phyloP scores from a whole-genome alignment of 1,284 basidiomycete species.

The Tremellales sp. region DNA sequence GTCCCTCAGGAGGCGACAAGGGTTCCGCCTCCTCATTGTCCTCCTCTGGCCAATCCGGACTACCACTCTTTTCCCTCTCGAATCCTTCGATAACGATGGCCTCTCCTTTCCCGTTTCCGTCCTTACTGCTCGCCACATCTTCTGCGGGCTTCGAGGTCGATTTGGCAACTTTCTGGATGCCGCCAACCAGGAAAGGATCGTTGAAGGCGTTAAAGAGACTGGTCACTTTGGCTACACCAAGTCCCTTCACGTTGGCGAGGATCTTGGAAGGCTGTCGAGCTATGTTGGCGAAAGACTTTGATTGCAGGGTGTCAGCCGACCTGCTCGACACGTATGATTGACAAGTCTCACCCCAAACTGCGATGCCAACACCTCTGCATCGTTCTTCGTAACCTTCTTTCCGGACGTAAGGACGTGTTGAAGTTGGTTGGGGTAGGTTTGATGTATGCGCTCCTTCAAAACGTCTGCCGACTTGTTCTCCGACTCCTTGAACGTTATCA shows the following conservation, averaged over 20 bases:
- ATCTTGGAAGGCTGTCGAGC: conserved; percentile 68
- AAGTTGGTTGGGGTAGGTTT: conserved; percentile 77
- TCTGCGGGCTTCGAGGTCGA: background rate
- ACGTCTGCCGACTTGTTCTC: conserved; percentile 90
- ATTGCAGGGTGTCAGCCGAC: background rate
- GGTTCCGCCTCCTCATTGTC: conserved; percentile 16
- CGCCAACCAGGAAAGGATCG: conserved; percentile 50
- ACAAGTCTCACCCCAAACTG: conserved; percentile 79
- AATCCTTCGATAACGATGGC: conserved; percentile 2
- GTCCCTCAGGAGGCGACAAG: background rate
- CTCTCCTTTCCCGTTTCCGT: conserved; percentile 2
- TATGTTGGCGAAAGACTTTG: conserved; percentile 75
- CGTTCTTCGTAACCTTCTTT: conserved; percentile 94
- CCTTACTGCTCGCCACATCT: conserved; percentile 2
- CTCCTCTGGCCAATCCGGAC: conserved; percentile 30
- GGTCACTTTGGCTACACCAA: conserved; percentile 91
- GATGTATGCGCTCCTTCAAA: conserved; percentile 89
- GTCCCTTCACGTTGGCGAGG: conserved; percentile 79
- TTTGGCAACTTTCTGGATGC: conserved; percentile 6
- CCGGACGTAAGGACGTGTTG: conserved; percentile 85
- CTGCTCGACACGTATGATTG: background rate
- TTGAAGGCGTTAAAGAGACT: conserved; percentile 54
- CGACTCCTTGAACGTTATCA: conserved; percentile 86
- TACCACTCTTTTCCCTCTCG: conserved; percentile 7
- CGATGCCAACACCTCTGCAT: conserved; percentile 86